These are phyloP conservation scores for Diplogelasinospora grovesii DNA, from an alignment of 495 filamentous ascomycete species.

Conservation along the genomic window DNA sequence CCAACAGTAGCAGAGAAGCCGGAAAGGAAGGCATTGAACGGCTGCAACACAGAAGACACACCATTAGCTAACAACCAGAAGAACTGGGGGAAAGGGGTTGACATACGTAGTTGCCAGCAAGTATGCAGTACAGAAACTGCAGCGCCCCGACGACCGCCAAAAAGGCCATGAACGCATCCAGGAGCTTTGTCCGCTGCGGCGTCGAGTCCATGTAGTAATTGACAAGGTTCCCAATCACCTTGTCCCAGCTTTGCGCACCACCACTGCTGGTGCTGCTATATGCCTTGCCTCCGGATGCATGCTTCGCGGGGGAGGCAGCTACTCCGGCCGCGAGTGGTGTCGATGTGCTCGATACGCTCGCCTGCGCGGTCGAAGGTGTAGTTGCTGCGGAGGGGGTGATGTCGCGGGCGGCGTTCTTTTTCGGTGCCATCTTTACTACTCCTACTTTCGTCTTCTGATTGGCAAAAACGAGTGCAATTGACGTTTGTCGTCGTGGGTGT, in stretches of 20 bases:
- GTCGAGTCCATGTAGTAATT: slow-evolving; percentile 71
- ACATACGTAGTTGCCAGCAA: slow-evolving; percentile 87
- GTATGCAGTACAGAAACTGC: slow-evolving; percentile 89
- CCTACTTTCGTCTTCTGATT: not conserved
- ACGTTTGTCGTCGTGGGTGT: not conserved
- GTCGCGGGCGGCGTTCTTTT: not conserved
- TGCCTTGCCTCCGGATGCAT: slow-evolving; percentile 16
- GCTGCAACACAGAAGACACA: slow-evolving; percentile 54
- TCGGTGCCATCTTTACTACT: slow-evolving; percentile 1
- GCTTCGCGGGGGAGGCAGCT: slow-evolving; percentile 6
- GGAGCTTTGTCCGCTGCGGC: slow-evolving; percentile 82
- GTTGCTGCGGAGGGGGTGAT: not conserved
- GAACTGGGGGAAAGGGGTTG: not conserved
- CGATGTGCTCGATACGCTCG: not conserved
- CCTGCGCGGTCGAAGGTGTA: not conserved
- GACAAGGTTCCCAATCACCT: slow-evolving; percentile 54
- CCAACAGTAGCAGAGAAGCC: slow-evolving; percentile 94
- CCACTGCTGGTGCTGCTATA: slow-evolving; percentile 18
- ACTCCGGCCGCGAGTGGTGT: not conserved
- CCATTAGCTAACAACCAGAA: not conserved
- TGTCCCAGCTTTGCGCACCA: slow-evolving; percentile 21
- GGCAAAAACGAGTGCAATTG: not conserved
- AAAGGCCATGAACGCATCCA: slow-evolving; percentile 90
- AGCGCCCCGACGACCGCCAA: slow-evolving; percentile 76
- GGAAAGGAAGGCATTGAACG: slow-evolving; percentile 96